A percentile compares a stretch with the other conserved stretches of the same genome.
Evolutionary conservation across 2,329 filamentous ascomycete species (phyloP).

Genomic region (Pestalotiopsis sp.): DNA sequence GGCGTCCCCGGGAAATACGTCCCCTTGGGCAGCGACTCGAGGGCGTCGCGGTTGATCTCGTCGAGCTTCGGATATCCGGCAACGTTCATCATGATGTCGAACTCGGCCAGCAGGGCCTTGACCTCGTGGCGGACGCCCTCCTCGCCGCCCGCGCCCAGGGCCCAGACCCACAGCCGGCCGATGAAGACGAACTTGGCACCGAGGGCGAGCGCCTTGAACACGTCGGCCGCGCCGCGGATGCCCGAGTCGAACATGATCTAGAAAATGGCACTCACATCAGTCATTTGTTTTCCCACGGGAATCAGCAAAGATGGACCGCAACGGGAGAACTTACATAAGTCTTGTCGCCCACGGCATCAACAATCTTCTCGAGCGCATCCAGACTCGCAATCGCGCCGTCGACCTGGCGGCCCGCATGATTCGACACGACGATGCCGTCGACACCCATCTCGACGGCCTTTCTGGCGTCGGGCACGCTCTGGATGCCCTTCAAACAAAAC

Average conservation of each 20-base stretch:
- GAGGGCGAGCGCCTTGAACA: constrained; percentile 63
- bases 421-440: constrained; percentile 53
- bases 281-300: no score
- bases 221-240: constrained; percentile 57
- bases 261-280: no score
- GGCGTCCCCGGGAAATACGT: constrained; percentile 33
- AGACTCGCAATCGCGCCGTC: constrained; percentile 63
- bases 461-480: constrained; percentile 59
- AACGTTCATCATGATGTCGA: constrained; percentile 65
- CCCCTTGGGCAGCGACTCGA: constrained; percentile 45
- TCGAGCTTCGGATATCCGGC: constrained; percentile 55
- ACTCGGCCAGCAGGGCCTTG: constrained; percentile 62
- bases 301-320: neutral
- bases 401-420: constrained; percentile 63
- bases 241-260: constrained; percentile 66
- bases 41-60: constrained; percentile 49
- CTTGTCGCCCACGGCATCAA: constrained; percentile 39
- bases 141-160: constrained; percentile 62
- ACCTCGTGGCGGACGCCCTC: constrained; percentile 64
- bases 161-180: constrained; percentile 64
- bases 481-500: constrained; percentile 66
- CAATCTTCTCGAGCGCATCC: constrained; percentile 63
- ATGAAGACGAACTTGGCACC: constrained; percentile 67
- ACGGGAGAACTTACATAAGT: constrained; percentile 27
- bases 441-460: constrained; percentile 55